These are phyloP conservation scores for Fusarium marasasianum DNA, from an alignment of 2,329 filamentous ascomycete genomes.

Conservation along the genomic window DNA sequence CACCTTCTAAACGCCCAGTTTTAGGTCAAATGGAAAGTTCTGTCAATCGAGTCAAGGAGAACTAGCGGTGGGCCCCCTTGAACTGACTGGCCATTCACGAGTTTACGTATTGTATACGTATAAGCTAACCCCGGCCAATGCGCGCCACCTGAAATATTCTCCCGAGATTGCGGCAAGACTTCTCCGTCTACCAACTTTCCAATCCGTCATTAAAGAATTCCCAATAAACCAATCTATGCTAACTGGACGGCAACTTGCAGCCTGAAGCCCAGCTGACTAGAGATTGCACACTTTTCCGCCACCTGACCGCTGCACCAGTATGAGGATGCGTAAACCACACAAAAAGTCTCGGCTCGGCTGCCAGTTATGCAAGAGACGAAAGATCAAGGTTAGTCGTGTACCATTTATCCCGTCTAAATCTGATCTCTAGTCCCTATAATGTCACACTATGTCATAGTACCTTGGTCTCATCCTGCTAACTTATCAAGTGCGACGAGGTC, in stretches of 20 bases:
- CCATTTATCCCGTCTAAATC: fast-evolving
- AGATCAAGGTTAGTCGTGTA: not conserved
- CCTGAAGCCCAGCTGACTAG: not conserved
- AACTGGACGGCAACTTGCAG: not conserved
- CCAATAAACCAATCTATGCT: not conserved
- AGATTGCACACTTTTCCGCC: fast-evolving
- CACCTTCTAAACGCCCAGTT: not conserved
- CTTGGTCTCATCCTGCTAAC: not conserved
- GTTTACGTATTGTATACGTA: not conserved
- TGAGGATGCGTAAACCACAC: not conserved
- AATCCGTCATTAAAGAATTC: not conserved
- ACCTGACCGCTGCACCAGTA: not conserved
- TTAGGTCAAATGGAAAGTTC: not conserved
- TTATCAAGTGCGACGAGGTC: not conserved
- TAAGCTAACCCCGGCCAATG: not conserved
- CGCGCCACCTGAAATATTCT: not conserved
- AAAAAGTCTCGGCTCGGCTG: not conserved
- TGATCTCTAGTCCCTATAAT: too few species aligned
- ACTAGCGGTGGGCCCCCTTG: fast-evolving
- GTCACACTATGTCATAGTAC: too few species aligned
- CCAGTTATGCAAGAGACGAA: not conserved
- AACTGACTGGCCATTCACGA: not conserved
- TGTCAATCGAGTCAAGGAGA: not conserved
- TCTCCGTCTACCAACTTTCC: not conserved
- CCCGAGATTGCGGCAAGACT: not conserved